Conservation (phyloP, 768 basidiomycete species). For the Filobasidium floriforme region DNA sequence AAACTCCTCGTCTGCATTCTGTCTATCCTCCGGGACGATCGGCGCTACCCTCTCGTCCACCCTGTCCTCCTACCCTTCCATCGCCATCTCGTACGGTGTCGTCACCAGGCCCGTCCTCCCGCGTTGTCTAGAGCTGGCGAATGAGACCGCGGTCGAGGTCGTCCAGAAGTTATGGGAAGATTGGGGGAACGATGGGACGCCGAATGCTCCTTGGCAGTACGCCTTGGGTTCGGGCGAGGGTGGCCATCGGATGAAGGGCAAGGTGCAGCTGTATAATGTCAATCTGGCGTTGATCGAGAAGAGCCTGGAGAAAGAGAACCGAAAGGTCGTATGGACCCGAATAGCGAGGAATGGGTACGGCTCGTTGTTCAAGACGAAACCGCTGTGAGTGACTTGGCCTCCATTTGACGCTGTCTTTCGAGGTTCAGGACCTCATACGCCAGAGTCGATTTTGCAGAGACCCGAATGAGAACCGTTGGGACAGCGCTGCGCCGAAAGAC, state of each 20-base stretch:
- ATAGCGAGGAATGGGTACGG: slow-evolving; percentile 84
- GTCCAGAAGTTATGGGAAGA: slow-evolving; percentile 68
- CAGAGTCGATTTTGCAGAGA: not conserved
- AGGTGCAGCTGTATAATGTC: slow-evolving; percentile 53
- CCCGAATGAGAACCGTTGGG: slow-evolving; percentile 14
- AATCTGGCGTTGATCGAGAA: slow-evolving; percentile 76
- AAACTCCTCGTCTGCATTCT: slow-evolving; percentile 64
- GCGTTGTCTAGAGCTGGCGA: slow-evolving; percentile 61
- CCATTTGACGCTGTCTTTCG: not conserved
- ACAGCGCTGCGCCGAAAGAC: not conserved
- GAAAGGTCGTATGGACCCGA: slow-evolving; percentile 68
- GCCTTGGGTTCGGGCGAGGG: slow-evolving; percentile 28
- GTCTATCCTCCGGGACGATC: slow-evolving; percentile 83
- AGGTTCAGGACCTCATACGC: no score
- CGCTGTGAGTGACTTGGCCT: slow-evolving; percentile 28
- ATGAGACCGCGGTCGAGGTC: slow-evolving; percentile 60
- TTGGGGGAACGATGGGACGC: slow-evolving; percentile 65
- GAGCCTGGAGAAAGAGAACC: slow-evolving; percentile 55
- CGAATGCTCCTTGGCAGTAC: slow-evolving; percentile 22
- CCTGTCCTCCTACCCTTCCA: slow-evolving; percentile 56
- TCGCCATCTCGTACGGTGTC: slow-evolving; percentile 82
- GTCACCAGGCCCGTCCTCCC: slow-evolving; percentile 62
- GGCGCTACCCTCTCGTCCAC: slow-evolving; percentile 76
- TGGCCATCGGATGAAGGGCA: slow-evolving; percentile 52
- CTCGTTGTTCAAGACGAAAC: slow-evolving; percentile 60